phyloP scores from a whole-genome alignment of 495 filamentous ascomycete species.

The Glonium stellatum region DNA sequence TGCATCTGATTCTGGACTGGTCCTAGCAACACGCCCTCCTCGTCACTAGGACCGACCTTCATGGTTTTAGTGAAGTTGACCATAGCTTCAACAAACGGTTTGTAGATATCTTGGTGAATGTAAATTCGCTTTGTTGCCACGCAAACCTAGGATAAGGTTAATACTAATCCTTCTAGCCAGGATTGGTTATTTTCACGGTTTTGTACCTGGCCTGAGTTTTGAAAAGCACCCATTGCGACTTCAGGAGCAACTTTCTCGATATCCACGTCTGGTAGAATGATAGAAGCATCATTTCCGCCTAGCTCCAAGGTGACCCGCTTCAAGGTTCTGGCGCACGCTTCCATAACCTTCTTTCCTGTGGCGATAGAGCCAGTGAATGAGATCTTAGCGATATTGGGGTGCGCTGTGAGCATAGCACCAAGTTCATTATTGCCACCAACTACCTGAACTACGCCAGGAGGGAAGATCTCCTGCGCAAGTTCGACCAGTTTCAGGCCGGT shows the following conservation, averaged over 20 bases:
- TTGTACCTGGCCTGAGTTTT: conserved; percentile 51
- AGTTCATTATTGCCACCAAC: conserved; percentile 60
- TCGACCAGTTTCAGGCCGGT: conserved; percentile 57
- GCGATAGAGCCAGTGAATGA: conserved; percentile 60
- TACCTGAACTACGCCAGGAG: conserved; percentile 60
- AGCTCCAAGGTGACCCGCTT: conserved; percentile 56
- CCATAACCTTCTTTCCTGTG: conserved; percentile 60
- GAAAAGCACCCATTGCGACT: conserved; percentile 50
- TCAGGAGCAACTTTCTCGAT: conserved; percentile 52
- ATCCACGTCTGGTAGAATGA: conserved; percentile 60
- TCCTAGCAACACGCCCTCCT: conserved; percentile 34
- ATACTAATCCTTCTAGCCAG: neutral
- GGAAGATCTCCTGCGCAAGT: conserved; percentile 53
- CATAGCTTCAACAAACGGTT: conserved; percentile 50
- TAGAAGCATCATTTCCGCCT: conserved; percentile 63
- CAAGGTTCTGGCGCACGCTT: conserved; percentile 51
- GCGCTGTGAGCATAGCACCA: conserved; percentile 51
- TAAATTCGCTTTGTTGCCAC: conserved; percentile 60
- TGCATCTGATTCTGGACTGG: conserved; percentile 52
- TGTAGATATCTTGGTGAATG: conserved; percentile 61
- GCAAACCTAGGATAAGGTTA: conserved; percentile 37
- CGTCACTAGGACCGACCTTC: conserved; percentile 31
- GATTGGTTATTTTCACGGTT: neutral
- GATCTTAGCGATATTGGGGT: conserved; percentile 60
- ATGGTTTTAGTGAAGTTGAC: conserved; percentile 49